Base-by-base conservation (phyloP, 768 basidiomycete genomes). In the Pleurotus cornucopiae region DNA sequence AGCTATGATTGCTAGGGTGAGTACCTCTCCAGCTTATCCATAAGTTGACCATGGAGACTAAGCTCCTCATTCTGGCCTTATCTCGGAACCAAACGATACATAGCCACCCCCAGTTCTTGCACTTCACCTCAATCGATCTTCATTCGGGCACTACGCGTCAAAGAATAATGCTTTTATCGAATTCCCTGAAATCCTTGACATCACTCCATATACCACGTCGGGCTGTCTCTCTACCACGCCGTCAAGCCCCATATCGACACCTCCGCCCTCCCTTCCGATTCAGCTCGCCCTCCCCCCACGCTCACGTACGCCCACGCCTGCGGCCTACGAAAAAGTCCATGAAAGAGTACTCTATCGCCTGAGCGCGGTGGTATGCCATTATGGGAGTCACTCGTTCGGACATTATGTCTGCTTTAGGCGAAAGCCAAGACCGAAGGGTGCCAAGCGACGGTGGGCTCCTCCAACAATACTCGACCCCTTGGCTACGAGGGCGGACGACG, bases 331-430 rank as follows among this genome's bases (percentile, higher is more conserved):
- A 1, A 53, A 53, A 53, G 58, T 58, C 6, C 58, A 68, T 3
- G 76, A 79, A n/a, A 75, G 84, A 45, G 86, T 84, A n/a, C 74
- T 95, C 37, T 98, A 98, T 69, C 83, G 94, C 46, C 81, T 98
- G 37, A 71, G 85, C 2, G 86, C 91, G 7, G 85, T 91, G 26
- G 94, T 98, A 13, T 93, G 93, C 62, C 96, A 98, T 69, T 96
- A 86, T 66, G 96, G 96, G 12, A 84, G 86, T 54, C 94, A 97
- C 65, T 88, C 88, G 3, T 95, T 90, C 66, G 96, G 96, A 4
- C 96, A 99, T 67, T 99, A 96, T 67, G 83, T 98, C 61, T 93
- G 90, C 62, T 96, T 86, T 67, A 81, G 97, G 13, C 79, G 95
- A 46, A 91, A 88, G 69, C 94, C 94, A 0, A 77, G 79, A 38